Evolutionary conservation across 306 rosid genomes (phyloP).

Genomic region (Cicer cuneatum): DNA sequence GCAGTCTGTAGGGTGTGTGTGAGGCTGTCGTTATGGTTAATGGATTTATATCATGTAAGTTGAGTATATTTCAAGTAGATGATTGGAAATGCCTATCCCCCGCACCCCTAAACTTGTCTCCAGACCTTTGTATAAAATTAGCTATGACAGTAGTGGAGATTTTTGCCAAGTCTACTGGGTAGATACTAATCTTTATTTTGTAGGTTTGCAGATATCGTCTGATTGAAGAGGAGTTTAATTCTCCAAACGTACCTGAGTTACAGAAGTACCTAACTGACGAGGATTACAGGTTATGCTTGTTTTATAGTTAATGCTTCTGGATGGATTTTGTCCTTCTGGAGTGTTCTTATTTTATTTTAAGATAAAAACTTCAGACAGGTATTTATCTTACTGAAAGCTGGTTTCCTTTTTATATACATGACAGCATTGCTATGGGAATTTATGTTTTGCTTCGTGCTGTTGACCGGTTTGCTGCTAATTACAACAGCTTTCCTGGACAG

Average conservation of each 20-base stretch:
- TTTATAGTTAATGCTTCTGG: constrained; percentile 38
- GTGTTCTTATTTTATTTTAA: constrained; percentile 8
- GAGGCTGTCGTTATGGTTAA: constrained; percentile 5
- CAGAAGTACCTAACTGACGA: constrained; percentile 92
- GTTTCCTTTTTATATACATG: constrained; percentile 42
- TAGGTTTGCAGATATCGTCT: constrained; percentile 93
- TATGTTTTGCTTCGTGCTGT: constrained; percentile 93
- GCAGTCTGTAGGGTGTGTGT: neutral
- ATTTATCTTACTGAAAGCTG: constrained; percentile 37
- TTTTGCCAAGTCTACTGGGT: constrained; percentile 31
- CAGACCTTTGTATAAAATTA: constrained; percentile 23
- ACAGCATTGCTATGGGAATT: constrained; percentile 82
- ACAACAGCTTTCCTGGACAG: constrained; percentile 93
- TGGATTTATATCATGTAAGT: constrained; percentile 1
- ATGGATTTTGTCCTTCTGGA: constrained; percentile 6
- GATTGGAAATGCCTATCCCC: constrained; percentile 7
- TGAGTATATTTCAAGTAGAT: constrained; percentile 23
- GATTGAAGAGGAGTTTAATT: constrained; percentile 80
- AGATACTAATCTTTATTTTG: constrained; percentile 47
- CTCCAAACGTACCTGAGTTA: constrained; percentile 71
- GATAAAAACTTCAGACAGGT: constrained; percentile 1
- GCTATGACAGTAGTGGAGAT: constrained; percentile 12
- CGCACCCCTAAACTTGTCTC: neutral
- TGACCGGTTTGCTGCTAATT: constrained; percentile 92
- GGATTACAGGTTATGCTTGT: constrained; percentile 76